Evolutionary conservation across 2,329 filamentous ascomycete genomes (phyloP).

Genomic region (Ophiocordyceps camponoti-leonardi): DNA sequence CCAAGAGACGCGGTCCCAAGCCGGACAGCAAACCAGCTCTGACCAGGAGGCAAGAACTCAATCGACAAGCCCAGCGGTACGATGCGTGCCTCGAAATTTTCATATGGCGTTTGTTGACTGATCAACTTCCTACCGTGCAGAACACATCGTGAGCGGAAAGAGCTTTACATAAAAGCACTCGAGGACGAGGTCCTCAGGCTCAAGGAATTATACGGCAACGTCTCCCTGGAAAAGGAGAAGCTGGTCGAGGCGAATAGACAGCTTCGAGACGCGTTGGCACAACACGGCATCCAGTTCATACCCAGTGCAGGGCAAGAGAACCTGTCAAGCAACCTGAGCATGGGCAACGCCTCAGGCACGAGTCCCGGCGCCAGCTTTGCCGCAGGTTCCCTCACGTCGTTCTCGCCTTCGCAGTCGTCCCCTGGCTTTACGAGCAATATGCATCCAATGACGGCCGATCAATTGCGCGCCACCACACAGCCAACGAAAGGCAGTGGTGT

Average conservation of each 20-base stretch:
- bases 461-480: conserved; percentile 11
- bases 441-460: conserved; percentile 13
- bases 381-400: conserved; percentile 23
- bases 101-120: not conserved
- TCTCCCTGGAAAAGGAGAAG: conserved; percentile 58
- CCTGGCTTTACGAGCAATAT: conserved; percentile 12
- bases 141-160: conserved; percentile 92
- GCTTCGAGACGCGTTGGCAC: conserved; percentile 40
- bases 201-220: conserved; percentile 65
- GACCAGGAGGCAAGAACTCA: conserved; percentile 82
- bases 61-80: conserved; percentile 89
- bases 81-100: conserved; percentile 3
- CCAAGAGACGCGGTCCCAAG: conserved; percentile 85
- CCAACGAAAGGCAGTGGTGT: conserved; percentile 22
- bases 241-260: conserved; percentile 65
- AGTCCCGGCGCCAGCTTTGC: conserved; percentile 45
- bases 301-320: conserved; percentile 18
- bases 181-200: conserved; percentile 82
- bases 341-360: conserved; percentile 28
- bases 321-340: conserved; percentile 26
- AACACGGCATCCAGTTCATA: conserved; percentile 29
- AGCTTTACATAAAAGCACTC: conserved; percentile 84
- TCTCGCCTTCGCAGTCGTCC: conserved; percentile 27
- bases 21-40: conserved; percentile 91
- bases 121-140: conserved; percentile 24